phyloP scores from a whole-genome alignment of 192 early-diverging fungal genomes.

The Coemansia guatemalensis region DNA sequence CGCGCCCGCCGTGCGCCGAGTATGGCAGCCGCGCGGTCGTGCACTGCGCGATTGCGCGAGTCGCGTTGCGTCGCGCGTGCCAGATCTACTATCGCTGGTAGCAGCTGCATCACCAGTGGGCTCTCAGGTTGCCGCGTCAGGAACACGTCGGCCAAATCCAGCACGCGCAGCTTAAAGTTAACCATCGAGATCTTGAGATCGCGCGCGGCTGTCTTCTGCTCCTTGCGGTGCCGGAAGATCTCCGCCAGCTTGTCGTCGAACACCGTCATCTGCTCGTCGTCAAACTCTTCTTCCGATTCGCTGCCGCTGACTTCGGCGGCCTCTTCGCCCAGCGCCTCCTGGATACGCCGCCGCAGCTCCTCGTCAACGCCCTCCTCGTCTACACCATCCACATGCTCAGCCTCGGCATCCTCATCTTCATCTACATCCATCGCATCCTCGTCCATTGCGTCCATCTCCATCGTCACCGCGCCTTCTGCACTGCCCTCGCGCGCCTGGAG shows the following conservation, averaged over 20 bases:
- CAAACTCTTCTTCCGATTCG: slow-evolving; percentile 62
- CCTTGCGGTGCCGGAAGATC: slow-evolving; percentile 85
- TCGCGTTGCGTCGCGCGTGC: slow-evolving; percentile 56
- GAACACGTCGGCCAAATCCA: slow-evolving; percentile 82
- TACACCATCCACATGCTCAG: slow-evolving; percentile 44
- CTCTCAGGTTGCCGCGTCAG: slow-evolving; percentile 63
- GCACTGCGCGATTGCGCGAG: slow-evolving; percentile 62
- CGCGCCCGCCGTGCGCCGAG: slow-evolving; percentile 64
- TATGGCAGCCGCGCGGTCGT: slow-evolving; percentile 65
- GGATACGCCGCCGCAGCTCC: slow-evolving; percentile 35
- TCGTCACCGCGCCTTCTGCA: slow-evolving; percentile 55
- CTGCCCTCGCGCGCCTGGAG: slow-evolving; percentile 62
- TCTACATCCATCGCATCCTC: slow-evolving; percentile 51
- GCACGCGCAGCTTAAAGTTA: slow-evolving; percentile 88
- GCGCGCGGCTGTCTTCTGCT: slow-evolving; percentile 77
- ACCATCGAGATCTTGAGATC: slow-evolving; percentile 76
- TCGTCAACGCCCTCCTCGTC: slow-evolving; percentile 54
- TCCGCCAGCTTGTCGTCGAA: slow-evolving; percentile 94
- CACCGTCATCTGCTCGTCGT: slow-evolving; percentile 84
- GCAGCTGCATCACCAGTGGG: slow-evolving; percentile 69
- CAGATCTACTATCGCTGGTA: slow-evolving; percentile 69
- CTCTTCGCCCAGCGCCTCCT: slow-evolving; percentile 48
- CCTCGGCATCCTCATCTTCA: slow-evolving; percentile 54
- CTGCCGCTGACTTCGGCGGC: slow-evolving; percentile 59
- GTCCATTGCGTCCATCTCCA: slow-evolving; percentile 50